phyloP scores from a whole-genome alignment of 2,329 filamentous ascomycete species.

The Sporothrix globosa region DNA sequence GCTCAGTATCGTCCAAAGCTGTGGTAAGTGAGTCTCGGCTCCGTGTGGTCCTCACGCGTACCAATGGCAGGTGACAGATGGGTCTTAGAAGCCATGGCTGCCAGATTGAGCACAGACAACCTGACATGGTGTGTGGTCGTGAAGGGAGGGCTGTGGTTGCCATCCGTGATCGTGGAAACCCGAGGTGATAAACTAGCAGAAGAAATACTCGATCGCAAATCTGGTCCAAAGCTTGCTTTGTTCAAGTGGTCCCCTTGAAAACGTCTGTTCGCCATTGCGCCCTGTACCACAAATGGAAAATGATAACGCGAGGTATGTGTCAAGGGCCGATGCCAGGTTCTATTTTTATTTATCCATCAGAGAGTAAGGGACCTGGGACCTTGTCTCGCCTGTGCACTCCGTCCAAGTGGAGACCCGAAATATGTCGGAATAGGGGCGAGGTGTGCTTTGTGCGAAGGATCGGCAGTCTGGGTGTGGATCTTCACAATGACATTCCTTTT shows the following conservation, averaged over 20 bases:
- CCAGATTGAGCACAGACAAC: too few species aligned
- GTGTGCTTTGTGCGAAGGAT: neutral
- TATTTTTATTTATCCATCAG: conserved; percentile 6
- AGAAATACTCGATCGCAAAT: too few species aligned
- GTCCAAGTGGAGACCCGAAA: neutral
- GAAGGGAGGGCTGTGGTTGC: too few species aligned
- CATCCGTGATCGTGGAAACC: neutral
- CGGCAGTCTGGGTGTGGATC: conserved; percentile 2
- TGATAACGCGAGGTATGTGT: neutral
- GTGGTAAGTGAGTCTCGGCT: neutral
- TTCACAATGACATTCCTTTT: neutral
- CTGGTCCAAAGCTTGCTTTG: neutral
- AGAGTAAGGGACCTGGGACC: too few species aligned
- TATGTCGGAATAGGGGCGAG: neutral
- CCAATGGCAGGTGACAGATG: neutral
- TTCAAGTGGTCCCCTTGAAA: neutral
- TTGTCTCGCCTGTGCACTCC: neutral
- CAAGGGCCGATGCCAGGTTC: neutral
- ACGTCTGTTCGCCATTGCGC: conserved; percentile 14
- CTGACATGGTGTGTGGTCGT: too few species aligned
- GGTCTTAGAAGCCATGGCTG: neutral
- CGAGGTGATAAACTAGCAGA: neutral
- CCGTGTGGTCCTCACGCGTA: neutral
- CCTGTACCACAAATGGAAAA: neutral
- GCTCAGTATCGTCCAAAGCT: neutral